These are phyloP conservation scores for Nigrospora sphaerica DNA, from an alignment of 2,329 filamentous ascomycete genomes.

Conservation along the genomic window DNA sequence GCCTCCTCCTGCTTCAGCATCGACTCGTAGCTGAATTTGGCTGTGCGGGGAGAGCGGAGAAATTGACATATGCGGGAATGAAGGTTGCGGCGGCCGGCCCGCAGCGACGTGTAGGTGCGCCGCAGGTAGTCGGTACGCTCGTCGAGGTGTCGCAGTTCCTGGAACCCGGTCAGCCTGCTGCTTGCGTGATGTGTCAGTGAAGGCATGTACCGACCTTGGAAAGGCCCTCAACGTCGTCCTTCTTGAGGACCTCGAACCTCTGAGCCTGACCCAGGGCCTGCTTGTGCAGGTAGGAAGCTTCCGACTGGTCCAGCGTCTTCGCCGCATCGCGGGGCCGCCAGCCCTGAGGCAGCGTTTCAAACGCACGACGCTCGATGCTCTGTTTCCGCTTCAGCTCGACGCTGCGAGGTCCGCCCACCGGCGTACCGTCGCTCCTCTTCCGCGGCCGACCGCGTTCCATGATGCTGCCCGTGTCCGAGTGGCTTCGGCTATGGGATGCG, in stretches of 20 bases:
- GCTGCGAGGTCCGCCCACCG: constrained; percentile 28
- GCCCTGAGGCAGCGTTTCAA: constrained; percentile 55
- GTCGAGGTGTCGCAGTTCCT: constrained; percentile 71
- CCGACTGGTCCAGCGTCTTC: constrained; percentile 36
- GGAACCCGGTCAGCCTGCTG: neutral
- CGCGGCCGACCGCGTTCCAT: constrained; percentile 57
- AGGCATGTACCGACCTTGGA: constrained; percentile 43
- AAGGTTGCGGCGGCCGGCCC: constrained; percentile 68
- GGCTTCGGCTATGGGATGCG: constrained; percentile 40
- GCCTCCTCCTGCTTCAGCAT: constrained; percentile 77
- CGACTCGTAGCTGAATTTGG: constrained; percentile 66
- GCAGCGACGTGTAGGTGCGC: constrained; percentile 67
- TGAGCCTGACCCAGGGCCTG: constrained; percentile 57
- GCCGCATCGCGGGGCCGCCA: constrained; percentile 46
- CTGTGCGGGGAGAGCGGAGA: constrained; percentile 61
- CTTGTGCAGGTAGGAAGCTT: constrained; percentile 45
- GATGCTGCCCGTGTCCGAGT: constrained; percentile 51
- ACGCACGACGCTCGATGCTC: constrained; percentile 48
- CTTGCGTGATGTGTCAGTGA: neutral
- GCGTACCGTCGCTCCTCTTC: constrained; percentile 39
- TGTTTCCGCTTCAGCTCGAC: constrained; percentile 35
- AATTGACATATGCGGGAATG: constrained; percentile 73
- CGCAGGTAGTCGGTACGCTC: constrained; percentile 73
- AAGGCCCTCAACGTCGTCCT: constrained; percentile 56
- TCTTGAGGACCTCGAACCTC: constrained; percentile 57